A percentile compares a stretch with the other conserved stretches of the same genome.
Evolutionary conservation across 2,329 filamentous ascomycete genomes (phyloP).

Genomic region (Harringtonia lauricola): DNA sequence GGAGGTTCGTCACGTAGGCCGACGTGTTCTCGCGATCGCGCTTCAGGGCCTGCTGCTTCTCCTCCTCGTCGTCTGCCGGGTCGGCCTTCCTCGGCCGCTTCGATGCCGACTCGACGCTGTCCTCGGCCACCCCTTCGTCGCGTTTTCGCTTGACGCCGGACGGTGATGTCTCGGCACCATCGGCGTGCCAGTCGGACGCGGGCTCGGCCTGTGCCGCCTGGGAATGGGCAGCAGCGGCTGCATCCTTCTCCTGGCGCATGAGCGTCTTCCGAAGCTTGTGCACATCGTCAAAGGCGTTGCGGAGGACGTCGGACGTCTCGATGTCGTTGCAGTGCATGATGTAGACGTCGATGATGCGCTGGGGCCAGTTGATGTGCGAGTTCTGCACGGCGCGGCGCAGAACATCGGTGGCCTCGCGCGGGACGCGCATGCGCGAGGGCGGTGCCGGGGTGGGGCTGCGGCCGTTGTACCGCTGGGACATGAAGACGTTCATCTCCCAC

Average conservation of each 20-base stretch:
- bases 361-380: slow-evolving; percentile 61
- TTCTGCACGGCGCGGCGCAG: slow-evolving; percentile 58
- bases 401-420: slow-evolving; percentile 63
- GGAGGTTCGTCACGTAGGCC: slow-evolving; percentile 69
- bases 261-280: slow-evolving; percentile 57
- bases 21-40: slow-evolving; percentile 87
- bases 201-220: slow-evolving; percentile 12
- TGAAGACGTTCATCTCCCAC: slow-evolving; percentile 70
- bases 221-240: slow-evolving; percentile 30
- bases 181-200: slow-evolving; percentile 6
- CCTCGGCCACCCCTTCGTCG: slow-evolving; percentile 37
- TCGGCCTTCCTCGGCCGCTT: slow-evolving; percentile 55
- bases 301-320: slow-evolving; percentile 65
- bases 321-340: slow-evolving; percentile 80
- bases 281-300: slow-evolving; percentile 61
- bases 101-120: slow-evolving; percentile 36
- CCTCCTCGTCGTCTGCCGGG: slow-evolving; percentile 1
- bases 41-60: slow-evolving; percentile 36
- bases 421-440: slow-evolving; percentile 39
- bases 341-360: slow-evolving; percentile 64
- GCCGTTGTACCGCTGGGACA: slow-evolving; percentile 34
- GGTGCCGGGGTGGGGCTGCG: slow-evolving; percentile 39
- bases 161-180: slow-evolving; percentile 22
- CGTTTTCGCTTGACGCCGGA: slow-evolving; percentile 62
- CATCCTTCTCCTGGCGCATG: slow-evolving; percentile 48